Base-by-base conservation (phyloP, 345 rosid species). In the Populus euphratica region DNA sequence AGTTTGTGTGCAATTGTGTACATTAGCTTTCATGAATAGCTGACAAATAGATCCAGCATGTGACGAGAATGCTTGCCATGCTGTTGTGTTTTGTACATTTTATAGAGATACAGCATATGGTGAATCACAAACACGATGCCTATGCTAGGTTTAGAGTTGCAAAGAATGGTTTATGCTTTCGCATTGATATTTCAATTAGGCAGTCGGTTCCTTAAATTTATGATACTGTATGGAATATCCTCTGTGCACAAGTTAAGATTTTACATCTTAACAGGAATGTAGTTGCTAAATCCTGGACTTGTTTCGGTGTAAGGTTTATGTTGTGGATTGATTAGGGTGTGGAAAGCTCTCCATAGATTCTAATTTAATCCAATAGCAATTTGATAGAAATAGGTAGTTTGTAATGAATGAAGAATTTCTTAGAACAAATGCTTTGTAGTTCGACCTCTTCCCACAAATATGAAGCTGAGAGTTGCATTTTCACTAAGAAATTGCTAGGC, bases 131-230 rank as follows among this genome's bases (percentile, higher is more conserved):
- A 79, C 54, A 23, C 18, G 41, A 43, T 73, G 49, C 64, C 6
- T 20, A 20, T 39, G 64, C 35, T 70, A 56, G 50, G 21, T 71
- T 20, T 61, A 59, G 79, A 62, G 77, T 64, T 73, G 59, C 35
- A 63, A 52, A 21, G 54, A 11, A 23, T 70, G 35, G n/a, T 70
- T 39, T 21, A 65, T 47, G 12, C 33, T 43, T 23, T 73, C 7
- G 52, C 41, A 59, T 41, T 20, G 41, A 12, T 33, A 52, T 54
- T 52, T 6, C 39, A 18, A 20, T 18, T 35, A 54, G 44, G 25
- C 64, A 33, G 23, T 67, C 13, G 8, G 2, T 67, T 18, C 8
- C 27, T 67, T 33, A 0, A 43, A 67, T 35, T 67, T 71, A 16
- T 33, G 41, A 50, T 16, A 20, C 10, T 44, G 31, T 6, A 70